Conservation (phyloP, 2,329 filamentous ascomycete species). For the Onygena corvina region DNA sequence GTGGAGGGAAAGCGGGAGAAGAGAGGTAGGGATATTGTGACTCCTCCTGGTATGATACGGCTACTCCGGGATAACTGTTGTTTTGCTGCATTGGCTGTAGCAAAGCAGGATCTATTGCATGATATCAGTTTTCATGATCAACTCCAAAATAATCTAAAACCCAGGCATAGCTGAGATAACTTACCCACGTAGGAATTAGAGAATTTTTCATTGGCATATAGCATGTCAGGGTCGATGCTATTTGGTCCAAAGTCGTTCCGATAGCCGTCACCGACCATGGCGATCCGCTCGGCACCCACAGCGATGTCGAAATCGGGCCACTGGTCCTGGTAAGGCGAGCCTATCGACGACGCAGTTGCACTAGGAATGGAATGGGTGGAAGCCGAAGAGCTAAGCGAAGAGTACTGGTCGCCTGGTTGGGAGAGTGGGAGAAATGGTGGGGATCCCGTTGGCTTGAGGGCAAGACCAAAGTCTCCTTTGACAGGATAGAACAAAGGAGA, state of each 20-base stretch:
- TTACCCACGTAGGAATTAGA: constrained; percentile 37
- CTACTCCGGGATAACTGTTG: constrained; percentile 21
- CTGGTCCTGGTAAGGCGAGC: constrained; percentile 53
- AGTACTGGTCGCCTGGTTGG: constrained; percentile 32
- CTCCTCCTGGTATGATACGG: constrained; percentile 28
- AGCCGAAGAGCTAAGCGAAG: constrained; percentile 49
- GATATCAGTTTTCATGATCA: constrained; percentile 2
- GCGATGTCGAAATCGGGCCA: constrained; percentile 45
- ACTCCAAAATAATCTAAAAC: too few species aligned
- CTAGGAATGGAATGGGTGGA: constrained; percentile 47
- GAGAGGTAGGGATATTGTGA: constrained; percentile 22
- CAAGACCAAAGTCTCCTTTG: constrained; percentile 11
- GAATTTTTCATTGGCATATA: constrained; percentile 35
- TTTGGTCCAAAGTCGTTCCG: constrained; percentile 40
- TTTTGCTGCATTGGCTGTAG: constrained; percentile 40
- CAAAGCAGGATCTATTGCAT: constrained; percentile 44
- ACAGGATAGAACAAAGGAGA: constrained; percentile 5
- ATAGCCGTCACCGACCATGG: constrained; percentile 51
- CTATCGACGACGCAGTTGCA: constrained; percentile 54
- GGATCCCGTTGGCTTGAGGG: constrained; percentile 8
- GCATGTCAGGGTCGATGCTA: constrained; percentile 33
- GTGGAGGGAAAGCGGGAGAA: constrained; percentile 21
- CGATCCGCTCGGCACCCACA: constrained; percentile 50
- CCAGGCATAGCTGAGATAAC: too few species aligned
- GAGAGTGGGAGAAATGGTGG: constrained; percentile 23